Evolutionary conservation across 352 stramenopile species (phyloP).

Genomic region (Stephanocyclus meneghinianus): DNA sequence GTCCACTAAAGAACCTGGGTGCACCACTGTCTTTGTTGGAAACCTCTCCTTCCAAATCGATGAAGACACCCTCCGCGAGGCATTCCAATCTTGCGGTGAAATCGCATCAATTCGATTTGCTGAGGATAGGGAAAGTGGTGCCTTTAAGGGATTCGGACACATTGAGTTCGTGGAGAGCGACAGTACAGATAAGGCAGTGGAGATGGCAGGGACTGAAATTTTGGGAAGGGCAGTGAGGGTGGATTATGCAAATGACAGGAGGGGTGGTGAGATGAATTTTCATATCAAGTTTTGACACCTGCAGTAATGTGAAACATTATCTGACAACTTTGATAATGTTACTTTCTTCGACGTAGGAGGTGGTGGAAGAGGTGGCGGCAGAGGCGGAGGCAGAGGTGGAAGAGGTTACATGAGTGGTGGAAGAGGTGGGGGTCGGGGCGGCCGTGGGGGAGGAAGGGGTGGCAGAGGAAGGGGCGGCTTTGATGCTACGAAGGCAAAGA

Average conservation of each 20-base stretch:
- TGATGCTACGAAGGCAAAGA: constrained; percentile 76
- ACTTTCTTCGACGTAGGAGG: constrained; percentile 10
- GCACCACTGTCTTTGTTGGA: constrained; percentile 95
- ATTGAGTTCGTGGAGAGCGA: constrained; percentile 95
- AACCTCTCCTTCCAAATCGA: constrained; percentile 96
- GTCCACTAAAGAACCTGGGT: constrained; percentile 91
- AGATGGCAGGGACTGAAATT: constrained; percentile 90
- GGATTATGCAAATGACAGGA: constrained; percentile 89
- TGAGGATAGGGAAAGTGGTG: constrained; percentile 93
- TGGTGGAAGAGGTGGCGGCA: constrained; percentile 69
- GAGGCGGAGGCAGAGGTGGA: constrained; percentile 67
- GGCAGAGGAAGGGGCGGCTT: constrained; percentile 80
- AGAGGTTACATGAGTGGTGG: constrained; percentile 79
- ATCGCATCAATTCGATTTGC: constrained; percentile 93
- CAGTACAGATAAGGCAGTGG: constrained; percentile 89
- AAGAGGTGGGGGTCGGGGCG: constrained; percentile 80
- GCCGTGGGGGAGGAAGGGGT: constrained; percentile 76
- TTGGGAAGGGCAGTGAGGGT: constrained; percentile 91
- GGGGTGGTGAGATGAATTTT: constrained; percentile 39
- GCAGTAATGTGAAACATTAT: not conserved
- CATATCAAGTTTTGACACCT: not conserved
- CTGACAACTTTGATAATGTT: too few species aligned
- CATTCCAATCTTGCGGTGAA: constrained; percentile 93
- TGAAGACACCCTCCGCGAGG: constrained; percentile 90
- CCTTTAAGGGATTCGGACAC: constrained; percentile 98